phyloP scores from a whole-genome alignment of 306 rosid species.

The Clitoria ternatea region DNA sequence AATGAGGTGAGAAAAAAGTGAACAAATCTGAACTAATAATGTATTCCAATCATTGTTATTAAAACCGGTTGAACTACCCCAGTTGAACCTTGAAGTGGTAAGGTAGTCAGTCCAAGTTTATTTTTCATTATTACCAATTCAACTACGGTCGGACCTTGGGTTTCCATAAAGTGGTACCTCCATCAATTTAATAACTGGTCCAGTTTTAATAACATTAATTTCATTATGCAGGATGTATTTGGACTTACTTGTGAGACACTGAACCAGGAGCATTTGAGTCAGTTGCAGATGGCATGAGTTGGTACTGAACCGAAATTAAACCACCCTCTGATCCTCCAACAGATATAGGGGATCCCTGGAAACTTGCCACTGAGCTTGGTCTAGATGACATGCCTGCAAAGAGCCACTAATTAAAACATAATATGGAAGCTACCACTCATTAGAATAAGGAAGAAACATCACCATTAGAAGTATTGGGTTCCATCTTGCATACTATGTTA shows the following conservation, averaged over 20 bases:
- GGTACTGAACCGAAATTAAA: slow-evolving; percentile 53
- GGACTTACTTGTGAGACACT: slow-evolving; percentile 56
- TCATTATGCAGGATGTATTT: background rate
- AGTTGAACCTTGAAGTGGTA: no score
- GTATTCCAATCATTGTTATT: no score
- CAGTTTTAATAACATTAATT: no score
- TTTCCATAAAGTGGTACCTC: no score
- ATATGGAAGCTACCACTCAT: background rate
- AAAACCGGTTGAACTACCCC: no score
- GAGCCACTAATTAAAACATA: background rate
- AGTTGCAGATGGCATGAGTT: slow-evolving; percentile 48
- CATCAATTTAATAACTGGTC: no score
- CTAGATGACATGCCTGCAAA: slow-evolving; percentile 58
- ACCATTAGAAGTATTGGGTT: background rate
- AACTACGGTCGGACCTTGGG: no score
- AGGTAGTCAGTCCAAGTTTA: no score
- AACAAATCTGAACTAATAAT: no score
- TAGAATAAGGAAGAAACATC: background rate
- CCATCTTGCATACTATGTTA: background rate
- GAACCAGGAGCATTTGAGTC: slow-evolving; percentile 47
- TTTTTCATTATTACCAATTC: no score
- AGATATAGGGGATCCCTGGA: slow-evolving; percentile 64
- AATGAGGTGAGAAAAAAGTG: background rate
- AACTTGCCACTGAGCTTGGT: slow-evolving; percentile 33
- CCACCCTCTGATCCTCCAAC: slow-evolving; percentile 36